These are phyloP conservation scores for Bassia scoparia DNA, from an alignment of 148 eudicot species.

Conservation along the genomic window DNA sequence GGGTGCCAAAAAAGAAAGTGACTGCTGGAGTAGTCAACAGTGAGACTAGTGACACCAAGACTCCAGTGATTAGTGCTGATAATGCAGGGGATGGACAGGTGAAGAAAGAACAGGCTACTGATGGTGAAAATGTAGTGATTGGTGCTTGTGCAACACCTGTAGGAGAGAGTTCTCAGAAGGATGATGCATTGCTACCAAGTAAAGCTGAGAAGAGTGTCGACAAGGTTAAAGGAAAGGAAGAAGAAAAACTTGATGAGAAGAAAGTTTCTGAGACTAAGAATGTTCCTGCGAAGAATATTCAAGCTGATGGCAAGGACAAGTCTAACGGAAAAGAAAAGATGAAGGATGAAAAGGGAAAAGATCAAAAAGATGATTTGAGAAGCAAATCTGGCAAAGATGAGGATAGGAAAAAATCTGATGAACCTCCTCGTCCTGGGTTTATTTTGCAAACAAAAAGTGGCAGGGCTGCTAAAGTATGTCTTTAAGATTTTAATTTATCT, in stretches of 20 bases:
- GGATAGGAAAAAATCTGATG: constrained; percentile 64
- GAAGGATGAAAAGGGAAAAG: constrained; percentile 52
- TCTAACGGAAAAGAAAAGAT: constrained; percentile 43
- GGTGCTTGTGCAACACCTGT: constrained; percentile 20
- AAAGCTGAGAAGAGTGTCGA: constrained; percentile 35
- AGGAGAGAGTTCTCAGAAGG: constrained; percentile 31
- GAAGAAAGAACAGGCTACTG: constrained; percentile 24
- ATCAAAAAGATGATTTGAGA: constrained; percentile 42
- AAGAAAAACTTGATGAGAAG: constrained; percentile 36
- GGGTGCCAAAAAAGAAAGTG: constrained; percentile 59
- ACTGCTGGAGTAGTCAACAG: constrained; percentile 34
- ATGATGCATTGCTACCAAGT: constrained; percentile 26
- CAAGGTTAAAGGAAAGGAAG: constrained; percentile 36
- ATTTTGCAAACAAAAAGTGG: constrained; percentile 63
- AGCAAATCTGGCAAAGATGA: constrained; percentile 42
- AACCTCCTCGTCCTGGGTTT: constrained; percentile 85
- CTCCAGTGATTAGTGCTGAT: constrained; percentile 24
- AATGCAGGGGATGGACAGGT: constrained; percentile 23
- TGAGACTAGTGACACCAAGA: constrained; percentile 32
- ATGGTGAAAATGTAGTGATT: constrained; percentile 27
- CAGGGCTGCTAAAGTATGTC: constrained; percentile 56
- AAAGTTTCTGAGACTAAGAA: constrained; percentile 33
- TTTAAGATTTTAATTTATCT: constrained; percentile 2
- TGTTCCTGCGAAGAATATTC: constrained; percentile 35
- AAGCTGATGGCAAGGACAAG: constrained; percentile 35